phyloP scores from a whole-genome alignment of 169 alveolate genomes.

The Cryptosporidium muris region DNA sequence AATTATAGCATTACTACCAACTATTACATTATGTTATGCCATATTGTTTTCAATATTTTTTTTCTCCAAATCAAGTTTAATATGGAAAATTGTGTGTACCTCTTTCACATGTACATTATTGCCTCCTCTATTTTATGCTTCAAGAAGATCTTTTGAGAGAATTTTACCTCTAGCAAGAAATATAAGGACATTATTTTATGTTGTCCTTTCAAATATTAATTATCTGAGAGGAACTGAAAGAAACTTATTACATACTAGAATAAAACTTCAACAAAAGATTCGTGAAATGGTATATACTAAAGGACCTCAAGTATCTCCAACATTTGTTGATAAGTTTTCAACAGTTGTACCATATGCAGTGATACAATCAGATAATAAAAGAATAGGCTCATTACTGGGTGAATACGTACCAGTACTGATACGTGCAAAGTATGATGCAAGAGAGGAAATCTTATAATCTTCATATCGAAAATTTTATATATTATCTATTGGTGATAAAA shows the following conservation, averaged over 20 bases:
- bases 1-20: slow-evolving; percentile 84
- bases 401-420: slow-evolving; percentile 73
- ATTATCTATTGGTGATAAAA: no score
- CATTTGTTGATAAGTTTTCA: slow-evolving; percentile 79
- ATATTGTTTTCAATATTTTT: slow-evolving; percentile 77
- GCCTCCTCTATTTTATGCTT: slow-evolving; percentile 52
- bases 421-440: slow-evolving; percentile 67
- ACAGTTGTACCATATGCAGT: slow-evolving; percentile 79
- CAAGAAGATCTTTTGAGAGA: slow-evolving; percentile 65
- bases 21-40: slow-evolving; percentile 84
- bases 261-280: slow-evolving; percentile 81
- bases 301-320: slow-evolving; percentile 84
- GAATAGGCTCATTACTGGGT: slow-evolving; percentile 59
- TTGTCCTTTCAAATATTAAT: slow-evolving; percentile 81
- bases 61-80: slow-evolving; percentile 30
- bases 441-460: slow-evolving; percentile 55
- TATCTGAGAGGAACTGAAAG: slow-evolving; percentile 88
- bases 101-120: neutral
- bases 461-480: no score
- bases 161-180: slow-evolving; percentile 75
- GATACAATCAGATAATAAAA: slow-evolving; percentile 59
- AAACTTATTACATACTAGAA: slow-evolving; percentile 84
- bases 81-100: slow-evolving; percentile 8
- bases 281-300: slow-evolving; percentile 78
- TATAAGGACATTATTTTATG: slow-evolving; percentile 79